Conservation (phyloP, 345 rosid species). For the Linum usitatissimum region DNA sequence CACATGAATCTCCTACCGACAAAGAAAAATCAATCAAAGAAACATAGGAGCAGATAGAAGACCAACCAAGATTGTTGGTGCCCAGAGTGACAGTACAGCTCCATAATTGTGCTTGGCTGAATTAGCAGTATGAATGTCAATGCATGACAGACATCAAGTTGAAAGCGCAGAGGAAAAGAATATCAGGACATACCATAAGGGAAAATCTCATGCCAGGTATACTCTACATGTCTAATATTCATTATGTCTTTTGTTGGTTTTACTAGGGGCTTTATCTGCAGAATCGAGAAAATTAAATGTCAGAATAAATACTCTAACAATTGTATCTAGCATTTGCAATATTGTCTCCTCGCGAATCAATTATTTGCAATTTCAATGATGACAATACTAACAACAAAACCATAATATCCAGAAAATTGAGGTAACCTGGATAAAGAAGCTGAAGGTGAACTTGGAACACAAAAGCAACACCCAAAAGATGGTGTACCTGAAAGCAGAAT, state of each 20-base stretch:
- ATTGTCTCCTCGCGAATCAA: not conserved
- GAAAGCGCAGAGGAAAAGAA: slow-evolving; percentile 1
- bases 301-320: not conserved
- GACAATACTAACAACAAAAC: not conserved
- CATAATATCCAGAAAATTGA: slow-evolving; percentile 3
- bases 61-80: slow-evolving; percentile 41
- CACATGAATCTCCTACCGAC: not conserved
- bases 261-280: slow-evolving; percentile 53
- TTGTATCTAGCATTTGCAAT: not conserved
- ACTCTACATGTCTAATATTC: slow-evolving; percentile 25
- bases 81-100: slow-evolving; percentile 43
- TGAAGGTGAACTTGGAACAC: slow-evolving; percentile 43
- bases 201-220: slow-evolving; percentile 57
- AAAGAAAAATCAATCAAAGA: slow-evolving; percentile 1
- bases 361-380: not conserved
- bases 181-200: slow-evolving; percentile 34
- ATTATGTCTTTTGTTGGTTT: slow-evolving; percentile 49
- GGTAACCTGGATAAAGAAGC: slow-evolving; percentile 46
- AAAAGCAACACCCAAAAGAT: slow-evolving; percentile 48
- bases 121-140: slow-evolving; percentile 12
- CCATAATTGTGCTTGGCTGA: slow-evolving; percentile 43
- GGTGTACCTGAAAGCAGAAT: slow-evolving; percentile 35
- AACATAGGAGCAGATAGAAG: slow-evolving; percentile 2
- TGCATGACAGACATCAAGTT: slow-evolving; percentile 1
- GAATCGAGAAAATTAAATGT: not conserved